Conservation (phyloP, 352 stramenopile species). For the Thraustochytrium aureum region DNA sequence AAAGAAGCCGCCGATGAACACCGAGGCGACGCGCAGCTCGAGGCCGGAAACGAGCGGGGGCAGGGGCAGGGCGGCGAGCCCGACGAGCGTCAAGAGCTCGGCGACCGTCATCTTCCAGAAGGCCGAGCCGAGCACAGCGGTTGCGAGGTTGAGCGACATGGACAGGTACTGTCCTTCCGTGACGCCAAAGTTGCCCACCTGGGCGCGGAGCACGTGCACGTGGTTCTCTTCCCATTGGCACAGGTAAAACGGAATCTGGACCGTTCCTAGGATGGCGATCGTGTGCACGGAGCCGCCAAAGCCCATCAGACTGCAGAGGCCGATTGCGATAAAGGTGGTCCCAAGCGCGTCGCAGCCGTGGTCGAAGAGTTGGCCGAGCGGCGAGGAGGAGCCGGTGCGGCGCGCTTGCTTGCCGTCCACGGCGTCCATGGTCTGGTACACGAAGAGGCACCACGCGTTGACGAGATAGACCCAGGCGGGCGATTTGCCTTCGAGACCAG, state of each 20-base stretch:
- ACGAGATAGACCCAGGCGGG: constrained; percentile 46
- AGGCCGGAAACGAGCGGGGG: neutral
- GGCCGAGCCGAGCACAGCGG: constrained; percentile 51
- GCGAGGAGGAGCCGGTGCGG: constrained; percentile 85
- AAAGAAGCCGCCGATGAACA: constrained; percentile 47
- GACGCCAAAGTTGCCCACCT: constrained; percentile 60
- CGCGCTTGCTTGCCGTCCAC: constrained; percentile 98
- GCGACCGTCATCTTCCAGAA: constrained; percentile 37
- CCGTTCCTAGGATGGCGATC: constrained; percentile 5
- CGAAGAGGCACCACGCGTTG: constrained; percentile 51
- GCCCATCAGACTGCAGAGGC: constrained; percentile 52
- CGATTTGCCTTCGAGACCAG: constrained; percentile 3
- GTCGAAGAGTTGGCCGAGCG: constrained; percentile 97
- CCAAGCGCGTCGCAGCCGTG: constrained; percentile 70
- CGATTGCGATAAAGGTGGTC: constrained; percentile 44
- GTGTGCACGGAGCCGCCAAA: neutral
- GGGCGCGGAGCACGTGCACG: constrained; percentile 60
- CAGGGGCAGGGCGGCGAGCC: neutral
- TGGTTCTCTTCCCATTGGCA: constrained; percentile 63
- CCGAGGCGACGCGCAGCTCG: neutral
- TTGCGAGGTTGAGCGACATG: constrained; percentile 57
- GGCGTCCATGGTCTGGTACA: constrained; percentile 77
- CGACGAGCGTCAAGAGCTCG: neutral
- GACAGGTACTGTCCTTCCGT: constrained; percentile 60
- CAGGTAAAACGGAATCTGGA: constrained; percentile 60